Conservation (phyloP, 345 rosid species). For the Camelina hispida region DNA sequence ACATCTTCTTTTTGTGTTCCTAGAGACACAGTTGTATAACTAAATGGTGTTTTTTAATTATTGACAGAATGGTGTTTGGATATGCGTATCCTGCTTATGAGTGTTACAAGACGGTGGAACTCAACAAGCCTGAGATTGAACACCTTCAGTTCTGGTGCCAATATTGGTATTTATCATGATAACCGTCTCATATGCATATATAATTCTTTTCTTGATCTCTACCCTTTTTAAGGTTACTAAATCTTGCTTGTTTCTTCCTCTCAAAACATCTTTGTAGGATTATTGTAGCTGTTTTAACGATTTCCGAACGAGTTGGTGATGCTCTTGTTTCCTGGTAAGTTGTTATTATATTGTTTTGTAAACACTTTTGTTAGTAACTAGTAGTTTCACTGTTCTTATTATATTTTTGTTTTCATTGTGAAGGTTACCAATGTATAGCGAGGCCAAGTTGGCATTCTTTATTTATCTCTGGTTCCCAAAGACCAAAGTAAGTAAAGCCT, state of each 20-base stretch:
- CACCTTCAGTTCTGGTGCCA: slow-evolving; percentile 81
- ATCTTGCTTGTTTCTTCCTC: not conserved
- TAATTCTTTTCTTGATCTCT: not conserved
- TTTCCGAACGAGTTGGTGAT: slow-evolving; percentile 75
- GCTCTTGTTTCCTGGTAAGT: slow-evolving; percentile 66
- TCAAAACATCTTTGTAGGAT: slow-evolving; percentile 54
- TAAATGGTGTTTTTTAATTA: too few relatives aligned
- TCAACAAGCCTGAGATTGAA: slow-evolving; percentile 52
- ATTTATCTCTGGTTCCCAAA: slow-evolving; percentile 76
- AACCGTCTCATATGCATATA: not conserved
- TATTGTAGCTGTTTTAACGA: slow-evolving; percentile 66
- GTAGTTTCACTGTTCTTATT: not conserved
- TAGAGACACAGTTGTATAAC: too few relatives aligned
- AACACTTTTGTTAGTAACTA: too few relatives aligned
- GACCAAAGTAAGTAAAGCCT: slow-evolving; percentile 59
- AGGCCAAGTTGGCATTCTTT: slow-evolving; percentile 75
- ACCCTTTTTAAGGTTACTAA: not conserved
- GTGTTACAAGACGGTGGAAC: slow-evolving; percentile 70
- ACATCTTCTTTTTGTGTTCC: not conserved
- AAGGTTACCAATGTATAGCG: slow-evolving; percentile 83
- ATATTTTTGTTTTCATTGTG: not conserved
- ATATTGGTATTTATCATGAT: slow-evolving; percentile 58
- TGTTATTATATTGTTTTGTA: too few relatives aligned
- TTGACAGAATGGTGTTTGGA: slow-evolving; percentile 64
- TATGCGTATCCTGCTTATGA: slow-evolving; percentile 84